phyloP scores from a whole-genome alignment of 345 rosid species.

The Gossypium rotundifolium region DNA sequence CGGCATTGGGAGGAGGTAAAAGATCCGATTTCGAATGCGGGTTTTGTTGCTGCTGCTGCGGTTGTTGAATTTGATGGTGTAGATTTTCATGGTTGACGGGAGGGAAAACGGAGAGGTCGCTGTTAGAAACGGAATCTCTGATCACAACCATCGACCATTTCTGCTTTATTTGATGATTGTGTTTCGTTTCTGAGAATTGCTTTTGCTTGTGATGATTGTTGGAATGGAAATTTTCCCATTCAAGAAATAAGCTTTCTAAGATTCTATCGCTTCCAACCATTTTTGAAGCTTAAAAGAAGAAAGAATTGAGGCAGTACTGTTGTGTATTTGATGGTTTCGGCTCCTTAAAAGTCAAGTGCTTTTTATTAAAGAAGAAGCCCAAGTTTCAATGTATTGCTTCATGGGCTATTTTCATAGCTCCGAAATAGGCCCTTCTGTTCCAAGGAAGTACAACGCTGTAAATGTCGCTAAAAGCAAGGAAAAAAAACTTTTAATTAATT shows the following conservation, averaged over 20 bases:
- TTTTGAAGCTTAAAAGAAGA: not conserved
- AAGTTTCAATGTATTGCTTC: not conserved
- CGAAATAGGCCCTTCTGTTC: not conserved
- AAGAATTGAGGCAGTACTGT: too few species aligned
- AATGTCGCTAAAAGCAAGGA: not conserved
- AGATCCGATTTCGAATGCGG: not conserved
- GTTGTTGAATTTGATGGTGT: slow-evolving; percentile 15
- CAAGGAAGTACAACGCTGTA: not conserved
- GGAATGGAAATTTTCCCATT: slow-evolving; percentile 9
- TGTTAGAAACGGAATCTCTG: slow-evolving; percentile 27
- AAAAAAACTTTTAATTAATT: too few species aligned
- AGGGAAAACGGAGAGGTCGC: slow-evolving; percentile 36
- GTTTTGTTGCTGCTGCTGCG: not conserved
- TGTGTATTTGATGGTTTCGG: not conserved
- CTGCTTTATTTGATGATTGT: slow-evolving; percentile 9
- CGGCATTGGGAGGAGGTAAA: slow-evolving; percentile 20
- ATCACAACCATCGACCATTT: slow-evolving; percentile 35
- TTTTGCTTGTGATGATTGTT: not conserved
- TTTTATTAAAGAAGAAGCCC: not conserved
- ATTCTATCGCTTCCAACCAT: not conserved
- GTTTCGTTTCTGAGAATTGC: not conserved
- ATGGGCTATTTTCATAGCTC: not conserved
- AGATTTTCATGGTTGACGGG: slow-evolving; percentile 53
- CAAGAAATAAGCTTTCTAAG: slow-evolving; percentile 3
- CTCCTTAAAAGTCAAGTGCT: not conserved